Base-by-base conservation (phyloP, 495 filamentous ascomycete species). In the Echria macrotheca region DNA sequence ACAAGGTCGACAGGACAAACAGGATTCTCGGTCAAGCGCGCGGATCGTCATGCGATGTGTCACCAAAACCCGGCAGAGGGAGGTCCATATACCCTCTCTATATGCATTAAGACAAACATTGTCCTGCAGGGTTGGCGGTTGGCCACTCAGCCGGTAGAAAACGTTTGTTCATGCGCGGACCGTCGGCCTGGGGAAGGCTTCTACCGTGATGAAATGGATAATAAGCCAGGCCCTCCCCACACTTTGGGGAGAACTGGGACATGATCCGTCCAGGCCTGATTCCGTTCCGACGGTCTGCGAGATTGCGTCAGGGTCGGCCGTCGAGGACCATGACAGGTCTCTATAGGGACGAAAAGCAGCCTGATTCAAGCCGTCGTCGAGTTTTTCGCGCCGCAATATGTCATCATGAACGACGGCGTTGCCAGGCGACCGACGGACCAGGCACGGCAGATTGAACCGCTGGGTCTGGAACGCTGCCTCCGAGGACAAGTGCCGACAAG, bases 1-100 rank as follows among this genome's bases (percentile, higher is more conserved):
- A n/a, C n/a, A n/a, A n/a, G n/a, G n/a, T n/a, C n/a, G n/a, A n/a
- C n/a, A n/a, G n/a, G n/a, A n/a, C n/a, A n/a, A n/a, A n/a, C n/a
- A n/a, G n/a, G n/a, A n/a, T 11, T n/a, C 32, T 48, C 45, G 45
- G 45, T 37, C 33, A 17, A 23, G n/a, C 22, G 17, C 35, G 46
- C 7, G 17, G 35, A 48, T 48, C 46, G 23, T 48, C 32, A 48
- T 48, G 46, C 46, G 19, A 12, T 48, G 14, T 25, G 10, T 40
- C 45, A 12, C 33, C 33, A 23, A 50, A 50, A 33, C 47, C 37
- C 37, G 47, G 47, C 37, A 38, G 17, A 35, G 47, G 25, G 35
- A 23, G 39, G 17, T 7, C 38, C 12, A 41, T 43, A 50, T 43
- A 42, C 47, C 26, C 29, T 24, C 26, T 24, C 22, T 5, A 14